phyloP scores from a whole-genome alignment of 75 land plant species.

The Isoetes taiwanensis region DNA sequence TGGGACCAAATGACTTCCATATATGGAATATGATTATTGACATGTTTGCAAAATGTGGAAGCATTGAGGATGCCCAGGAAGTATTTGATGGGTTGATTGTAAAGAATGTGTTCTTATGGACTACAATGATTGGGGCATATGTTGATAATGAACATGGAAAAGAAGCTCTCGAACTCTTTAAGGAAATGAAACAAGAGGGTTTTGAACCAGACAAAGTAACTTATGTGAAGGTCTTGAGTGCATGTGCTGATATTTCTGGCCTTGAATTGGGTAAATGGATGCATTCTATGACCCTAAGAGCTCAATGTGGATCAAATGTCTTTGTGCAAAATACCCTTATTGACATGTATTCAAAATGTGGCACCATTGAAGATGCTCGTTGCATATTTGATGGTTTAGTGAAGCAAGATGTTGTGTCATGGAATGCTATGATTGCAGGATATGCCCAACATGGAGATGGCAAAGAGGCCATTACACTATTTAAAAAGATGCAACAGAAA shows the following conservation, averaged over 20 bases:
- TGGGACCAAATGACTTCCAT: too few relatives aligned
- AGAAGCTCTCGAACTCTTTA: conserved; percentile 20
- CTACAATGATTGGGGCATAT: conserved; percentile 29
- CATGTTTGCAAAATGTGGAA: too few relatives aligned
- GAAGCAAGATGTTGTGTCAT: conserved; percentile 14
- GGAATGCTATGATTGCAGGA: conserved; percentile 30
- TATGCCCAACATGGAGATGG: conserved; percentile 21
- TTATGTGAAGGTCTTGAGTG: conserved; percentile 27
- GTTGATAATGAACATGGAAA: not conserved
- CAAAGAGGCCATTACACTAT: conserved; percentile 13
- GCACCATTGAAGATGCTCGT: conserved; percentile 10
- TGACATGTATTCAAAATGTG: conserved; percentile 18
- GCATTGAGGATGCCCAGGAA: conserved; percentile 14
- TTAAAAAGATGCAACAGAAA: conserved; percentile 10
- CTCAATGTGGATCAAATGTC: conserved; percentile 18
- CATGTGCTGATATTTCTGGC: conserved; percentile 14
- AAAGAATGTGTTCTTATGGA: conserved; percentile 28
- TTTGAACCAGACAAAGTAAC: conserved; percentile 31
- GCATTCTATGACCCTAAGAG: conserved; percentile 12
- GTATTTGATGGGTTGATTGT: conserved; percentile 14
- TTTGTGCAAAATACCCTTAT: conserved; percentile 21
- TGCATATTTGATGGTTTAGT: conserved; percentile 23
- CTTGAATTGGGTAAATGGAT: conserved; percentile 6
- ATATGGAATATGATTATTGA: too few relatives aligned
- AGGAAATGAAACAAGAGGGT: conserved; percentile 19